Evolutionary conservation across 2,329 filamentous ascomycete species (phyloP).

Genomic region (Fusarium albidum): DNA sequence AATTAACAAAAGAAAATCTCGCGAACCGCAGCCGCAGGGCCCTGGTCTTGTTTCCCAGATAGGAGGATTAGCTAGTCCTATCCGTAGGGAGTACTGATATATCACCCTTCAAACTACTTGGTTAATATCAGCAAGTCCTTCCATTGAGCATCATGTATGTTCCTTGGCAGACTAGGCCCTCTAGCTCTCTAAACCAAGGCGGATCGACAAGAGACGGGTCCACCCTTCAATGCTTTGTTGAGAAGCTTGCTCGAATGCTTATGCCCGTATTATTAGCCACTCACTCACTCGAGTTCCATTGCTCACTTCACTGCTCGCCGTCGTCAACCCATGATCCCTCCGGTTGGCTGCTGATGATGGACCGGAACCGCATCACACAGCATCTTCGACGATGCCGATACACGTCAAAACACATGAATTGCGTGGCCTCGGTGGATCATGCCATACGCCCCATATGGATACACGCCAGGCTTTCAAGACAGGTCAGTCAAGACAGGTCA

Average conservation of each 20-base stretch:
- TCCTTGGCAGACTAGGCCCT: background rate
- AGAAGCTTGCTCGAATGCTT: constrained; percentile 7
- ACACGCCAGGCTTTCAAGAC: constrained; percentile 11
- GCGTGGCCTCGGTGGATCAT: constrained; percentile 28
- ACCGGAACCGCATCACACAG: constrained; percentile 17
- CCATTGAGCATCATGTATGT: constrained; percentile 4
- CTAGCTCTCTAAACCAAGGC: constrained; percentile 12
- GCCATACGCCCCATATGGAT: constrained; percentile 26
- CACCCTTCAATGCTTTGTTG: constrained; percentile 23
- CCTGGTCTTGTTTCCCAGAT: background rate
- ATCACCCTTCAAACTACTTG: background rate
- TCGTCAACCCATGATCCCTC: constrained; percentile 7
- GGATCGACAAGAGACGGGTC: constrained; percentile 1
- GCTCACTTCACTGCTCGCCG: background rate
- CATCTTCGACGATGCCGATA: constrained; percentile 26
- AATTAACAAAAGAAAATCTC: constrained; percentile 7
- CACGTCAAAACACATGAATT: constrained; percentile 34
- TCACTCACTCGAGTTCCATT: background rate
- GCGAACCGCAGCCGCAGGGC: constrained; percentile 3
- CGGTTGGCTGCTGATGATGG: constrained; percentile 19
- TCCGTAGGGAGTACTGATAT: no score
- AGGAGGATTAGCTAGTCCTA: background rate
- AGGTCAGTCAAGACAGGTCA: constrained; percentile 1
- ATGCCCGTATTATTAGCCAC: background rate
- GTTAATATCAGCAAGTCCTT: background rate